phyloP scores from a whole-genome alignment of 176 grass and related monocot species.

The Otatea glauca region DNA sequence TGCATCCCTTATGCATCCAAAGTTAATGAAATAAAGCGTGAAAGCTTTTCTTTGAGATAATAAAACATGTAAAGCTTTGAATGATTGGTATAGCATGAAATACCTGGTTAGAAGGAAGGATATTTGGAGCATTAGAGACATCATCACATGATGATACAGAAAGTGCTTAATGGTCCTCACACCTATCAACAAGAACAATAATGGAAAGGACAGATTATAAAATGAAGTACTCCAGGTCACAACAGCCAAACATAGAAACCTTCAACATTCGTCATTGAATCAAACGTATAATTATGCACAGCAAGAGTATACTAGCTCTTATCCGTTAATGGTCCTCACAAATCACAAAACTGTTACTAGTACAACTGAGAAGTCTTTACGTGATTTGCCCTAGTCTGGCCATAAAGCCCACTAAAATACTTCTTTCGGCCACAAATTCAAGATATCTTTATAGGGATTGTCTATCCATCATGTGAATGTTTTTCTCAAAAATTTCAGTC shows the following conservation, averaged over 20 bases:
- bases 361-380: neutral
- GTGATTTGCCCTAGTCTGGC: neutral
- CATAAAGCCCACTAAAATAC: neutral
- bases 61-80: neutral
- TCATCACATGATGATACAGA: slow-evolving; percentile 44
- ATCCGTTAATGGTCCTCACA: slow-evolving; percentile 23
- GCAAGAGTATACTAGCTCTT: neutral
- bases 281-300: slow-evolving; percentile 10
- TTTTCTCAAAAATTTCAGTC: too few species aligned
- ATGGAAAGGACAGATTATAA: slow-evolving; percentile 10
- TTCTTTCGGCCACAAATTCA: slow-evolving; percentile 9
- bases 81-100: neutral
- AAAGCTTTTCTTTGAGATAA: neutral
- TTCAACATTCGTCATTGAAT: neutral
- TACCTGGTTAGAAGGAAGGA: neutral
- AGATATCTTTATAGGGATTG: too few species aligned
- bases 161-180: slow-evolving; percentile 40
- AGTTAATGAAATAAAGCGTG: neutral
- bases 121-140: slow-evolving; percentile 8
- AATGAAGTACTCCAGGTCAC: slow-evolving; percentile 22
- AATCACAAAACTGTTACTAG: neutral
- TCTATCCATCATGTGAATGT: too few species aligned
- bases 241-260: slow-evolving; percentile 25
- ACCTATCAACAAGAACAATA: slow-evolving; percentile 32
- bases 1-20: too few species aligned